These are phyloP conservation scores for Starmerella tilneyi DNA, from an alignment of 805 yeast species.

Conservation along the genomic window DNA sequence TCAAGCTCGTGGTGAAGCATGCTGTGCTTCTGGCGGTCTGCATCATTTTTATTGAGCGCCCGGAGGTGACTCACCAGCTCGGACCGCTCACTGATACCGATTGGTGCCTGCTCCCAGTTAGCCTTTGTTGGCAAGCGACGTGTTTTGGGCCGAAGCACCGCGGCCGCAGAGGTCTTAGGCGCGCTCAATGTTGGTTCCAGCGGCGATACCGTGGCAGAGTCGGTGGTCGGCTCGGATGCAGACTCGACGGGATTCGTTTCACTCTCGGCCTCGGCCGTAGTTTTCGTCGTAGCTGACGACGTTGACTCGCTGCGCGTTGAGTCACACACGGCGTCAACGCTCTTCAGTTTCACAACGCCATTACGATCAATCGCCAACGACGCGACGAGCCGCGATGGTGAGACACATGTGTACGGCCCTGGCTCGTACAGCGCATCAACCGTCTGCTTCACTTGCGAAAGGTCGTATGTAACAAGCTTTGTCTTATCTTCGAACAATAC, in stretches of 20 bases:
- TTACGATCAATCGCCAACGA: slow-evolving; percentile 18
- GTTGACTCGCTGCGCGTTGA: slow-evolving; percentile 14
- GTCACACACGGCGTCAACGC: slow-evolving; percentile 22
- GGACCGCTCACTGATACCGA: slow-evolving; percentile 40
- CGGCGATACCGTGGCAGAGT: background rate
- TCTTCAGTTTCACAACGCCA: slow-evolving; percentile 19
- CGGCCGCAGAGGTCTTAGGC: background rate
- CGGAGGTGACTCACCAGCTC: slow-evolving; percentile 41
- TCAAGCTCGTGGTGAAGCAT: slow-evolving; percentile 61
- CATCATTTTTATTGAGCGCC: slow-evolving; percentile 46
- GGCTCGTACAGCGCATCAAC: slow-evolving; percentile 27
- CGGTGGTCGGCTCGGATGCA: background rate
- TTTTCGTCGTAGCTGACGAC: slow-evolving; percentile 12
- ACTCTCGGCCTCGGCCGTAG: background rate
- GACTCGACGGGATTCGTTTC: slow-evolving; percentile 17
- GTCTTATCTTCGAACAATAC: slow-evolving; percentile 35
- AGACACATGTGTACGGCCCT: slow-evolving; percentile 17
- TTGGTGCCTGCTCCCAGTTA: slow-evolving; percentile 39
- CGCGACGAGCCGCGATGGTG: slow-evolving; percentile 16
- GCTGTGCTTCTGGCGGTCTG: slow-evolving; percentile 44
- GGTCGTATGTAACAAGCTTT: slow-evolving; percentile 28
- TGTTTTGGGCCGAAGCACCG: slow-evolving; percentile 28
- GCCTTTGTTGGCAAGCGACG: slow-evolving; percentile 12
- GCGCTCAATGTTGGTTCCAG: background rate
- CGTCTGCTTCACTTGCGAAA: slow-evolving; percentile 24